Evolutionary conservation across 495 filamentous ascomycete genomes (phyloP).

Genomic region (Wilcoxina mikolae): DNA sequence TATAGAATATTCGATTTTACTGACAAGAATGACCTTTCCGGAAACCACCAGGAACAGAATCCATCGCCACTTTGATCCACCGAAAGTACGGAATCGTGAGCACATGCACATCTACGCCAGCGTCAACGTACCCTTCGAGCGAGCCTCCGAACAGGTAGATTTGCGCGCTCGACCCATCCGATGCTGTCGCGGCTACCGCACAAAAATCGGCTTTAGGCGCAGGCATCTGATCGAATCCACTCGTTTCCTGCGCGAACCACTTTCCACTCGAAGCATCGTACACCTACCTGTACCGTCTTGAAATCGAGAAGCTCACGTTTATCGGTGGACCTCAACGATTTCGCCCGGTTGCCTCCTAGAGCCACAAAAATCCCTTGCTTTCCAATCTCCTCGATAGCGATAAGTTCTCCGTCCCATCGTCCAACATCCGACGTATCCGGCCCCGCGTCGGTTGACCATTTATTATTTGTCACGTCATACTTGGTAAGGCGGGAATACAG

Average conservation of each 20-base stretch:
- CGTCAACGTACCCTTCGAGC: not conserved
- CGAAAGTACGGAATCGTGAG: not conserved
- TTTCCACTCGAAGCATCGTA: not conserved
- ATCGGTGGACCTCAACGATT: not conserved
- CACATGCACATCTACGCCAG: not conserved
- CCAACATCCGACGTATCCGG: not conserved
- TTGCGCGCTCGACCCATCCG: not conserved
- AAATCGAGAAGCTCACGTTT: not conserved
- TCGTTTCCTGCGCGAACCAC: not conserved
- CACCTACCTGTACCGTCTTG: not conserved
- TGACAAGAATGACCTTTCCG: not conserved
- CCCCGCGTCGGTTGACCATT: not conserved
- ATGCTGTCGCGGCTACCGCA: not conserved
- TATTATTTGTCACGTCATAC: not conserved
- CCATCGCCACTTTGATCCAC: not conserved
- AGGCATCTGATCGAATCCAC: not conserved
- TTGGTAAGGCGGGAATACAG: no score
- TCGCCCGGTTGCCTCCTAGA: not conserved
- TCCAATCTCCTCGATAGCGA: not conserved
- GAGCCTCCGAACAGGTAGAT: not conserved
- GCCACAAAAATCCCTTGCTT: not conserved
- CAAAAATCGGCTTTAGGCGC: not conserved
- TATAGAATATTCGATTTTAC: not conserved
- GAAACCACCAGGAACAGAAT: not conserved
- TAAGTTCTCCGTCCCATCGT: not conserved